A percentile compares a stretch with the other conserved stretches of the same genome.
Conservation (phyloP, 2,329 filamentous ascomycete species). For the Botrytis porri region DNA sequence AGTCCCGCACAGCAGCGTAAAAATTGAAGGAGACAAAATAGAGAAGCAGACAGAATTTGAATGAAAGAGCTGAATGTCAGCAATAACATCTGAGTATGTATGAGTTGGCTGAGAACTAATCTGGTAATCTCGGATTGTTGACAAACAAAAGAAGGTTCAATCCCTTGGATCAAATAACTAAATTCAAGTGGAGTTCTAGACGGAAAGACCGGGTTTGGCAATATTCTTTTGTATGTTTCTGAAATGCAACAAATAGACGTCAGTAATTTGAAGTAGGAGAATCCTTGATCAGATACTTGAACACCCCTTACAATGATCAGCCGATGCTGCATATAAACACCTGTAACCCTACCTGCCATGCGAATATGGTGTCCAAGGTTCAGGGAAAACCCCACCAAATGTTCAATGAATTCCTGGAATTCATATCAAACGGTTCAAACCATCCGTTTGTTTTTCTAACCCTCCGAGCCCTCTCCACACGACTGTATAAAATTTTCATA, state of each 20-base stretch:
- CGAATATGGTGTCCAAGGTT: not conserved
- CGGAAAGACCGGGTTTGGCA: conserved; percentile 10
- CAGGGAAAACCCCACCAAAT: not conserved
- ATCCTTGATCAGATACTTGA: conserved; percentile 1
- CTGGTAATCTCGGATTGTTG: not conserved
- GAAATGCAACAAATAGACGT: not conserved
- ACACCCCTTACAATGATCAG: conserved; percentile 8
- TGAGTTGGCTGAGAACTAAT: conserved; percentile 14
- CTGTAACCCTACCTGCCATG: not conserved
- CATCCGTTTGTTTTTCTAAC: not conserved
- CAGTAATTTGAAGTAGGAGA: not conserved
- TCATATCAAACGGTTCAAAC: not conserved
- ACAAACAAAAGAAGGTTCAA: not conserved
- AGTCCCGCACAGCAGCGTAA: not conserved
- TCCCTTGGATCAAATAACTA: conserved; percentile 6
- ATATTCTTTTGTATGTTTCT: not conserved
- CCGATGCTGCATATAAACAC: conserved; percentile 1
- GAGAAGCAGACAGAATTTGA: not conserved
- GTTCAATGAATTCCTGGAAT: not conserved
- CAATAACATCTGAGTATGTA: not conserved
- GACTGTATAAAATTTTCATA: not conserved
- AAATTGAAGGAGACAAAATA: conserved; percentile 1
- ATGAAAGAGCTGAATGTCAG: conserved; percentile 18
- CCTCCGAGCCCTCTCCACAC: not conserved
- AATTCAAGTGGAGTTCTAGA: not conserved